Evolutionary conservation across 2,329 filamentous ascomycete genomes (phyloP).

Genomic region (Monascus ruber): DNA sequence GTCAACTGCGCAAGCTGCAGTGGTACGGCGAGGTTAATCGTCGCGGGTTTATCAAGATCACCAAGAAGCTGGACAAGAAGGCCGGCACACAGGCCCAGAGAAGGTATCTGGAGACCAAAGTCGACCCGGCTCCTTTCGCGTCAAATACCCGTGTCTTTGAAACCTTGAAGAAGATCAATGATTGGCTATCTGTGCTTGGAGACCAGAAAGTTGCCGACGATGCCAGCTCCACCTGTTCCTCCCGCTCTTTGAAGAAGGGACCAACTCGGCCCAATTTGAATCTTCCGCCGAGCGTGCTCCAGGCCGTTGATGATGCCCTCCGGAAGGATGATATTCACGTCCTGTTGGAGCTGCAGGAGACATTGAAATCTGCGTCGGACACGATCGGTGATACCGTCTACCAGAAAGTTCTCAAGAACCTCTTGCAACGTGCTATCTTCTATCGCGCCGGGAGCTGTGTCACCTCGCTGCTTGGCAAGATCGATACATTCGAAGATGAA

Average conservation of each 20-base stretch:
- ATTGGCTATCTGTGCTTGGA: slow-evolving; percentile 74
- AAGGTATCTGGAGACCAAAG: slow-evolving; percentile 79
- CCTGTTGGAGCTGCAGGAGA: slow-evolving; percentile 41
- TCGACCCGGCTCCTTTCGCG: slow-evolving; percentile 78
- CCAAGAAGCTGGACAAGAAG: slow-evolving; percentile 97
- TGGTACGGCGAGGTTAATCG: slow-evolving; percentile 98
- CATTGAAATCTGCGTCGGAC: slow-evolving; percentile 44
- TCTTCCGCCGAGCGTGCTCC: slow-evolving; percentile 47
- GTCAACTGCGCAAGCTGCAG: slow-evolving; percentile 78
- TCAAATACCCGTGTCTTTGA: slow-evolving; percentile 53
- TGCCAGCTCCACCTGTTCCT: slow-evolving; percentile 56
- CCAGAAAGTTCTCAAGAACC: slow-evolving; percentile 42
- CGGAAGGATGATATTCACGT: slow-evolving; percentile 30
- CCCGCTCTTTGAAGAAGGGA: slow-evolving; percentile 61
- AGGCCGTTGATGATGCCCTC: slow-evolving; percentile 31
- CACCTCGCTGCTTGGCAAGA: slow-evolving; percentile 54
- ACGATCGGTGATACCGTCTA: slow-evolving; percentile 54
- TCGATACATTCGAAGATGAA: slow-evolving; percentile 66
- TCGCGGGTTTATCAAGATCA: slow-evolving; percentile 92
- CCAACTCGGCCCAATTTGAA: slow-evolving; percentile 65
- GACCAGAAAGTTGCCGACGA: slow-evolving; percentile 71
- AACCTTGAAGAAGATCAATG: slow-evolving; percentile 63
- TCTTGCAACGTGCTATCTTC: slow-evolving; percentile 44
- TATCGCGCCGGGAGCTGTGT: slow-evolving; percentile 66
- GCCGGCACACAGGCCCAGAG: slow-evolving; percentile 67